These are phyloP conservation scores for Calamus simplicifolius DNA, from an alignment of 176 grass and related monocot species.

Conservation along the genomic window DNA sequence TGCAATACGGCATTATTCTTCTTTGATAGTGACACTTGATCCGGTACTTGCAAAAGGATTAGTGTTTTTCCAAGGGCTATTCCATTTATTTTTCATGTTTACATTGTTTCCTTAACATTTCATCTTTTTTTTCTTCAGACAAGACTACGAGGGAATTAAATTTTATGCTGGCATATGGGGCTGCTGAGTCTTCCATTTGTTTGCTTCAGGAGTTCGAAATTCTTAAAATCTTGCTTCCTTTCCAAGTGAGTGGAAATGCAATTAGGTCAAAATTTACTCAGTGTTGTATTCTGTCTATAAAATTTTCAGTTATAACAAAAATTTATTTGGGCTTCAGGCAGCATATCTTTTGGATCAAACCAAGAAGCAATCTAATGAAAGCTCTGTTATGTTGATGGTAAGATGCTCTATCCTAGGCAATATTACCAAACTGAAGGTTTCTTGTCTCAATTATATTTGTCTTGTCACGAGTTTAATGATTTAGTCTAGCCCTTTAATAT, in stretches of 20 bases:
- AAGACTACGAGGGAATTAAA: constrained; percentile 82
- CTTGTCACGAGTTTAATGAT: too few relatives aligned
- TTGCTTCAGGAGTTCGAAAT: constrained; percentile 73
- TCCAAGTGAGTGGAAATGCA: constrained; percentile 57
- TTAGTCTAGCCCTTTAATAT: too few relatives aligned
- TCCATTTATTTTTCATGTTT: neutral
- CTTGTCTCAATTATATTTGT: too few relatives aligned
- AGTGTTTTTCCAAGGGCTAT: neutral
- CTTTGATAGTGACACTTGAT: constrained; percentile 38
- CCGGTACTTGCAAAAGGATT: constrained; percentile 27
- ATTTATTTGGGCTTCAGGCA: constrained; percentile 50
- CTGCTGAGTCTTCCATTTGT: constrained; percentile 53
- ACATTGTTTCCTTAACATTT: neutral
- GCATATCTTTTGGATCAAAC: constrained; percentile 71
- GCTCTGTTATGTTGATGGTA: constrained; percentile 74
- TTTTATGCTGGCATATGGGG: constrained; percentile 79
- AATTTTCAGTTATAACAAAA: constrained; percentile 13
- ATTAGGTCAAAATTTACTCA: neutral
- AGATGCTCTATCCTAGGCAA: constrained; percentile 18
- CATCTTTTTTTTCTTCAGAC: constrained; percentile 26
- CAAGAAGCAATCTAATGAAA: constrained; percentile 33
- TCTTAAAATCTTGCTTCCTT: constrained; percentile 76
- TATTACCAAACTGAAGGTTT: too few relatives aligned
- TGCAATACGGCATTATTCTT: constrained; percentile 54
- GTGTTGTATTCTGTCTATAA: neutral